Conservation (phyloP, 2,329 filamentous ascomycete species). For the Mariannaea sp. region DNA sequence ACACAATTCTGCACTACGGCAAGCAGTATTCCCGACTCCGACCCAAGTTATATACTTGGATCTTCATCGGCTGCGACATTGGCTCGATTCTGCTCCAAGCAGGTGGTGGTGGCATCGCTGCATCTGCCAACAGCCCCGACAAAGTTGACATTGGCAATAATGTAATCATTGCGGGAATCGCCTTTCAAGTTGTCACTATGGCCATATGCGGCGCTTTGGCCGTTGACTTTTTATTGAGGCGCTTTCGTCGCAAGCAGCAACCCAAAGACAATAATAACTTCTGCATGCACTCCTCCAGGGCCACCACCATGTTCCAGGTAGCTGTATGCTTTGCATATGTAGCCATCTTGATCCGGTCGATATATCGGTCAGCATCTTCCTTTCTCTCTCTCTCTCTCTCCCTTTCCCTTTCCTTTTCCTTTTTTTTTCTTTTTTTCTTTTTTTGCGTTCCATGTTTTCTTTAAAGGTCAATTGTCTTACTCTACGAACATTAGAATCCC, state of each 20-base stretch:
- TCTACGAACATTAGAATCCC: conserved; percentile 50
- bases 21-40: conserved; percentile 46
- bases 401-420: no score
- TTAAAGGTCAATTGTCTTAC: neutral
- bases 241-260: neutral
- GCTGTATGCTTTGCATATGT: conserved; percentile 3
- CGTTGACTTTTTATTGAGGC: neutral
- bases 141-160: neutral
- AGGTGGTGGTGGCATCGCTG: neutral
- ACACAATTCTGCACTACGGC: conserved; percentile 50
- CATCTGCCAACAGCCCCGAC: neutral
- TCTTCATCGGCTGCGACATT: conserved; percentile 20
- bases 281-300: neutral
- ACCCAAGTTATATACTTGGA: conserved; percentile 51
- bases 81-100: neutral
- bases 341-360: neutral
- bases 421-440: no score
- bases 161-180: neutral
- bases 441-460: no score
- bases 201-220: neutral
- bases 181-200: conserved; percentile 4
- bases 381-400: no score
- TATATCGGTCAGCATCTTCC: conserved; percentile 1
- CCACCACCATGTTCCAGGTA: neutral
- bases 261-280: neutral